These are phyloP conservation scores for Botrytis squamosa DNA, from an alignment of 2,329 filamentous ascomycete species.

Conservation along the genomic window DNA sequence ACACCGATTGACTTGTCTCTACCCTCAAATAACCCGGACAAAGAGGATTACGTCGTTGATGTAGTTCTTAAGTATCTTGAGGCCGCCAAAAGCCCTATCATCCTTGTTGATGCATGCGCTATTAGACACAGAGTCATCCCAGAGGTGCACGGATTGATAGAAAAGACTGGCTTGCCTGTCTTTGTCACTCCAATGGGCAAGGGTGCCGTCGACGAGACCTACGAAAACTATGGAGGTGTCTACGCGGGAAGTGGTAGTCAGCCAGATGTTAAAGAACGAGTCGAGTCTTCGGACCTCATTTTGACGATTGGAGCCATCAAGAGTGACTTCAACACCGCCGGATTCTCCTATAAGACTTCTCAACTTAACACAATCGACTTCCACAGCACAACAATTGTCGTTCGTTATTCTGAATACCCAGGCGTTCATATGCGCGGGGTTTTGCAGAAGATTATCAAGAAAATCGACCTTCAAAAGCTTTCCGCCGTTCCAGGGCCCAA, in stretches of 20 bases:
- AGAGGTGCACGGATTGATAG: slow-evolving; percentile 70
- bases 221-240: slow-evolving; percentile 76
- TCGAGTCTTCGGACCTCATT: slow-evolving; percentile 70
- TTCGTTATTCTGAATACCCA: slow-evolving; percentile 77
- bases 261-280: slow-evolving; percentile 58
- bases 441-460: slow-evolving; percentile 65
- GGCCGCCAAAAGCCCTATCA: slow-evolving; percentile 69
- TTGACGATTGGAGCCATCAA: slow-evolving; percentile 67
- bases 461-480: slow-evolving; percentile 57
- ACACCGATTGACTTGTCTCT: slow-evolving; percentile 66
- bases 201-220: slow-evolving; percentile 73
- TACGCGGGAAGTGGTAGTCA: slow-evolving; percentile 79
- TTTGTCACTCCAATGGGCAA: slow-evolving; percentile 94
- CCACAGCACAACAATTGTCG: slow-evolving; percentile 69
- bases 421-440: slow-evolving; percentile 76
- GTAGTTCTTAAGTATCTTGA: slow-evolving; percentile 72
- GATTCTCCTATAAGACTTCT: slow-evolving; percentile 77
- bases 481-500: slow-evolving; percentile 53
- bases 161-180: slow-evolving; percentile 72
- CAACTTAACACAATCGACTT: slow-evolving; percentile 79
- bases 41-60: slow-evolving; percentile 80
- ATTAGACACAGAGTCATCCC: slow-evolving; percentile 71
- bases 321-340: slow-evolving; percentile 79
- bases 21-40: slow-evolving; percentile 64
- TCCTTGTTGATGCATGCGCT: slow-evolving; percentile 81